Conservation (phyloP, 2,329 filamentous ascomycete genomes). For the Paecilomyces dactylethromorphus region DNA sequence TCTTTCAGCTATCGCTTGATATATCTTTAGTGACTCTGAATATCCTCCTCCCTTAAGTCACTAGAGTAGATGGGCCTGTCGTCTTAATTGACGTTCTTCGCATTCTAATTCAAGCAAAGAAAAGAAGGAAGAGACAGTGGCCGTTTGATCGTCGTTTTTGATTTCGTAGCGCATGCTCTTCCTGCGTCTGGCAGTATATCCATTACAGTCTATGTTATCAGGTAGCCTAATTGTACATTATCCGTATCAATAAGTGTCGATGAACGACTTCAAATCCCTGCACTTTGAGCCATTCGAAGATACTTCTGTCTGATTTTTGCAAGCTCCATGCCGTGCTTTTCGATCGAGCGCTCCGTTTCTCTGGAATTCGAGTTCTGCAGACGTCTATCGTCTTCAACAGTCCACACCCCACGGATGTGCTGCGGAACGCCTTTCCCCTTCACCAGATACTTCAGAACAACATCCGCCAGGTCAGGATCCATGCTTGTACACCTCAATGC, state of each 20-base stretch:
- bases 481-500: slow-evolving; percentile 36
- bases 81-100: neutral
- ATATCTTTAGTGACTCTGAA: neutral
- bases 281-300: slow-evolving; percentile 20
- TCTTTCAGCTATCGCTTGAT: neutral
- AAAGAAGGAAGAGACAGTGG: neutral
- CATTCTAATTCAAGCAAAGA: neutral
- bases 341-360: slow-evolving; percentile 25
- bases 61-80: neutral
- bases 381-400: slow-evolving; percentile 36
- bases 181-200: neutral
- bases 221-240: neutral
- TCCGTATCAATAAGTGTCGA: neutral
- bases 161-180: neutral
- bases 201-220: neutral
- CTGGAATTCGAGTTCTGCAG: slow-evolving; percentile 27
- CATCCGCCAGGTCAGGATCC: slow-evolving; percentile 30
- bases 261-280: slow-evolving; percentile 7
- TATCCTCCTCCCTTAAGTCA: neutral
- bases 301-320: slow-evolving; percentile 32
- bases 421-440: slow-evolving; percentile 30
- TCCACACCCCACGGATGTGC: slow-evolving; percentile 42
- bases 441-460: slow-evolving; percentile 24
- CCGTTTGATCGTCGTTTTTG: neutral
- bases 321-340: slow-evolving; percentile 39